Conservation (phyloP, 192 early-diverging fungal species). For the Spizellomyces sp. region DNA sequence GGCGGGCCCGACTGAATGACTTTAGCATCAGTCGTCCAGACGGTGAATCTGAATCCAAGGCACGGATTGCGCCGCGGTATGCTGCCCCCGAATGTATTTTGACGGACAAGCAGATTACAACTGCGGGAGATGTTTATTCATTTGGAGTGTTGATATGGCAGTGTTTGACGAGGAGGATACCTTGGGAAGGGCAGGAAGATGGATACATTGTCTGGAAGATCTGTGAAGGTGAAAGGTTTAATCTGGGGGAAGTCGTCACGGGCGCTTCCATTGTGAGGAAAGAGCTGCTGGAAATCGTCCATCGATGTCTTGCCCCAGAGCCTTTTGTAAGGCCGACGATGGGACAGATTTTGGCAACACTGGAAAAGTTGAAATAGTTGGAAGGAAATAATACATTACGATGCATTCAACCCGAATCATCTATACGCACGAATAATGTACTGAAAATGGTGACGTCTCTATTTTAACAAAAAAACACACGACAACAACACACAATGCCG, state of each 20-base stretch:
- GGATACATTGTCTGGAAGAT: constrained; percentile 26
- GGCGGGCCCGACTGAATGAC: constrained; percentile 29
- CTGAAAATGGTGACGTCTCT: too few relatives aligned
- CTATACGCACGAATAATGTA: too few relatives aligned
- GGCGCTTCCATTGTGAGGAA: constrained; percentile 2
- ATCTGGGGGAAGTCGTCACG: background rate
- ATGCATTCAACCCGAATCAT: too few relatives aligned
- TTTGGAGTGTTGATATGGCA: constrained; percentile 29
- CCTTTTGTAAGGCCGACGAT: constrained; percentile 13
- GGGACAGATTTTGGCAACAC: constrained; percentile 1
- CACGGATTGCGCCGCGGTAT: constrained; percentile 17
- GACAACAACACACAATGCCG: too few relatives aligned
- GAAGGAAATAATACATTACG: too few relatives aligned
- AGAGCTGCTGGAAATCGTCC: constrained; percentile 9
- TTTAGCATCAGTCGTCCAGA: constrained; percentile 14
- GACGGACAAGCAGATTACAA: background rate
- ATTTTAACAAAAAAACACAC: too few relatives aligned
- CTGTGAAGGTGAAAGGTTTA: constrained; percentile 25
- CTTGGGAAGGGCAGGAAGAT: constrained; percentile 33
- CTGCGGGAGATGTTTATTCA: constrained; percentile 23
- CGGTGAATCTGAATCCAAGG: constrained; percentile 5
- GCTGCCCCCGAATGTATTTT: constrained; percentile 19
- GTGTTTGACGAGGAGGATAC: constrained; percentile 23
- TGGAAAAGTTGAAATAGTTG: constrained; percentile 6
- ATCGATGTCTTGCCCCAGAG: constrained; percentile 5